Conservation (phyloP, 495 filamentous ascomycete genomes). For the Chaetomidium leptoderma region DNA sequence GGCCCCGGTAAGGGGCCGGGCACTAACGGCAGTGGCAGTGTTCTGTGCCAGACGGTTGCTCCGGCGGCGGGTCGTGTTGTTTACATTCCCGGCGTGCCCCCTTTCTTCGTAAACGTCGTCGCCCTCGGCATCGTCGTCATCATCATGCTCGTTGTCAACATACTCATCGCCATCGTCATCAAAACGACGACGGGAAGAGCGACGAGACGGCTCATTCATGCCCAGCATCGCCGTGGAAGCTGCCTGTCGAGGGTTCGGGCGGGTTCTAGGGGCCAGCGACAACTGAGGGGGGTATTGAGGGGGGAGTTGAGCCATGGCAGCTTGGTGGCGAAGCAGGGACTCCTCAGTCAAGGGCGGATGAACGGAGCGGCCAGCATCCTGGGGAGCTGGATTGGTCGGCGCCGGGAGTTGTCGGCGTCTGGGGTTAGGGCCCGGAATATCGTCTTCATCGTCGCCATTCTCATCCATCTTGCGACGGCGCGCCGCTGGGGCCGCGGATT, state of each 20-base stretch:
- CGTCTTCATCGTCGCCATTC: background rate
- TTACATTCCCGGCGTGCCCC: background rate
- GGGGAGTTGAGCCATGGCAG: too few relatives aligned
- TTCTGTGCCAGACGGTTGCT: background rate
- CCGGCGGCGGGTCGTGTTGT: background rate
- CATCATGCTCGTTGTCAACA: background rate
- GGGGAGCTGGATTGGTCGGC: background rate
- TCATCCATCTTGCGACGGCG: background rate
- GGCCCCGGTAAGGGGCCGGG: background rate
- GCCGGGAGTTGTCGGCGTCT: background rate
- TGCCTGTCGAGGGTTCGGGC: background rate
- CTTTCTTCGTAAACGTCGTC: background rate
- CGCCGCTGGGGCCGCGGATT: background rate
- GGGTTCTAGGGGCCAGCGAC: background rate
- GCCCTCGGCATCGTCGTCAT: background rate
- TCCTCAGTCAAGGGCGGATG: background rate
- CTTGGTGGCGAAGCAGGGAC: background rate
- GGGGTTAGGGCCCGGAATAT: background rate
- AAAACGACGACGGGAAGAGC: background rate
- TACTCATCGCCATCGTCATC: background rate
- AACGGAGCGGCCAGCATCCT: background rate
- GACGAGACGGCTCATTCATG: conserved; percentile 1
- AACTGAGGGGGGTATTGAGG: too few relatives aligned
- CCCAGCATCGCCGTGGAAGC: background rate
- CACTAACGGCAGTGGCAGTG: too few relatives aligned